Percentiles rank a stretch among this genome's conserved stretches.
phyloP scores from a whole-genome alignment of 2,329 filamentous ascomycete genomes.

The Botrytis elliptica region DNA sequence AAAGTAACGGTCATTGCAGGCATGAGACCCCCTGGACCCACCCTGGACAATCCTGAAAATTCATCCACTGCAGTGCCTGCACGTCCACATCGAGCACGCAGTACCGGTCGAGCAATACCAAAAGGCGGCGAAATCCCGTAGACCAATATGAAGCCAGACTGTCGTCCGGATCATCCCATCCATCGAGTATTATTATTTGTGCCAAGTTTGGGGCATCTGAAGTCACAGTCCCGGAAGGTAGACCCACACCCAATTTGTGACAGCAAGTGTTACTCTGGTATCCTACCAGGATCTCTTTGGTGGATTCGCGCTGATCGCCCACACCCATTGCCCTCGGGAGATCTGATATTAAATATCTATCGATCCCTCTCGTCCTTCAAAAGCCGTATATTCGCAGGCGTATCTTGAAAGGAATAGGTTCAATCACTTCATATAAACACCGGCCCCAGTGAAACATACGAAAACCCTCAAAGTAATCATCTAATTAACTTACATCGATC shows the following conservation, averaged over 20 bases:
- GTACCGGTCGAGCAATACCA: constrained; percentile 34
- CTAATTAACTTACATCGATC: constrained; percentile 25
- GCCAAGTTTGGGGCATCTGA: constrained; percentile 38
- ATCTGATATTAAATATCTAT: constrained; percentile 49
- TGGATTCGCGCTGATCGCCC: constrained; percentile 52
- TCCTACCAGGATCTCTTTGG: constrained; percentile 48
- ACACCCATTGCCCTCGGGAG: constrained; percentile 49
- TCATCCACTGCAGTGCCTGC: constrained; percentile 26
- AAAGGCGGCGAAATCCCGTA: constrained; percentile 31
- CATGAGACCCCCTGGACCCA: constrained; percentile 31
- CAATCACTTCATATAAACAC: constrained; percentile 17
- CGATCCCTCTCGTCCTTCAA: constrained; percentile 43
- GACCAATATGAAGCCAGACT: constrained; percentile 32
- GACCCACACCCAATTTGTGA: constrained; percentile 57
- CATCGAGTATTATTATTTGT: constrained; percentile 30
- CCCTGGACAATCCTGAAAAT: constrained; percentile 30
- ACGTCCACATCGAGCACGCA: constrained; percentile 33
- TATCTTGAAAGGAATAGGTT: constrained; percentile 30
- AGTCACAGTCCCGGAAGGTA: constrained; percentile 34
- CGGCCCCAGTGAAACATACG: constrained; percentile 37
- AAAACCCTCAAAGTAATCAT: constrained; percentile 34
- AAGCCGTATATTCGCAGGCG: constrained; percentile 37
- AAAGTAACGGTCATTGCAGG: constrained; percentile 33
- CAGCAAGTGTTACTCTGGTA: constrained; percentile 44
- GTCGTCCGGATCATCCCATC: constrained; percentile 29